Base-by-base conservation (phyloP, 78 protist species). In the Dictyostelium purpureum region DNA sequence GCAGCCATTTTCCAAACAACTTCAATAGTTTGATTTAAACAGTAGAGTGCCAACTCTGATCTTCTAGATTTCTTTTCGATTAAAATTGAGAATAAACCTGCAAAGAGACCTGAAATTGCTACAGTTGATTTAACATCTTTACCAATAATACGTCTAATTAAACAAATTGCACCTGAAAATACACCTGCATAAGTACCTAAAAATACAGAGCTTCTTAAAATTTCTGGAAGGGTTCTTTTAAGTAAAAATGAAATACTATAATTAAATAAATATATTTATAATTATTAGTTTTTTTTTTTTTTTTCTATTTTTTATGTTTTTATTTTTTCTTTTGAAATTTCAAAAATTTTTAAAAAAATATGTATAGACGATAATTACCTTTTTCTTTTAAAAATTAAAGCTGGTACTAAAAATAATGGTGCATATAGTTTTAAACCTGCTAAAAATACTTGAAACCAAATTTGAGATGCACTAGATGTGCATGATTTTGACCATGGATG, bases 391-490 rank as follows among this genome's bases (percentile, higher is more conserved):
- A 85, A 85, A 54, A 85, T 73, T 4, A 85, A 33, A 10, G 91
- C 70, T 12, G 91, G 91, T 19, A 85, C 28, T 40, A 85, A 57
- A 73, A 85, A 85, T 31, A 85, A 45, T 51, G 91, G 91, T 33
- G 77, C 91, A 47, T 85, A 85, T 85, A 85, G 61, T 45, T 85
- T 85, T 21, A 85, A 59, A 73, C 91, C 91, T 57, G 91, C 91
- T n/a, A 85, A 7, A 61, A 85, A 85, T 28, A 85, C 91, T 21
- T 49, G 40, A 10, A 56, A 16, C 91, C 91, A 85, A 52, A 85
- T 59, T 19, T 56, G 75, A 26, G 82, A 42, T 31, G 65, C 91
- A 11, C 56, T 19, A 16, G 38, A 12, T 16, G 81, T 19, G 24
- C 91, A 85, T 35, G 82, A 43, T 54, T 35, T 70, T 12, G 40